Evolutionary conservation across 768 basidiomycete genomes (phyloP), one percentile per base, ranked within the genome.

Genomic region (Royoungia palumana): DNA sequence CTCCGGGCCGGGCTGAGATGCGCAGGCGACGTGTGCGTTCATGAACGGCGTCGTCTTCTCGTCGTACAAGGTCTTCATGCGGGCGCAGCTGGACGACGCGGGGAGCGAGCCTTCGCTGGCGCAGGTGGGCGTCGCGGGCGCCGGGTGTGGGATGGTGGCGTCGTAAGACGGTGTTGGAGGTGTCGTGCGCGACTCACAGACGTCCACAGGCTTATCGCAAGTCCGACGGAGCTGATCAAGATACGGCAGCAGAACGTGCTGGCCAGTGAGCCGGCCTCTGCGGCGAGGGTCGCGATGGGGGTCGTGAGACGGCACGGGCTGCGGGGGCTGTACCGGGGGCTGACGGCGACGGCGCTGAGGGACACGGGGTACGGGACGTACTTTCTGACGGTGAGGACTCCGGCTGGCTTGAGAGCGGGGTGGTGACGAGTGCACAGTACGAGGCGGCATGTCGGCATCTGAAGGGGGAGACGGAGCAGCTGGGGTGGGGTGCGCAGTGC

Each of bases 41-140:
- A 77, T 91, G 74, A 96, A 94, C 59, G 91, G 93, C 12, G 72
- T 92, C 14, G 82, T 94, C 4, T 95, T 96, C 65, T 79, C 89
- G 0, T 83, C 85, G 0, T 95, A 95, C 70, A 81, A 84, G 19
- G 82, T 87, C 61, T 75, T 94, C 44, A 80, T 92, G 73, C 79
- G 81, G 41, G 51, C 80, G 0, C 88, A 93, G 61, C 70, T 82
- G 6, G 71, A 77, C 1, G 59, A 67, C 41, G 64, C 70, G 5
- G 60, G 72, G 3, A 62, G 67, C 1, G 72, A 75, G 25, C 89
- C 93, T 0, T 81, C 81, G 0, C 72, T 95, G 19, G 64, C 69
- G 2, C 89, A 93, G 64, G 81, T 94, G 34, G 75, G 78, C 1
- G 70, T 91, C 4, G 90, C 92, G 2, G 94, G 93, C 1, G 76